These are phyloP conservation scores for Symbiotaphrina buchneri DNA, from an alignment of 495 filamentous ascomycete genomes.

Conservation along the genomic window DNA sequence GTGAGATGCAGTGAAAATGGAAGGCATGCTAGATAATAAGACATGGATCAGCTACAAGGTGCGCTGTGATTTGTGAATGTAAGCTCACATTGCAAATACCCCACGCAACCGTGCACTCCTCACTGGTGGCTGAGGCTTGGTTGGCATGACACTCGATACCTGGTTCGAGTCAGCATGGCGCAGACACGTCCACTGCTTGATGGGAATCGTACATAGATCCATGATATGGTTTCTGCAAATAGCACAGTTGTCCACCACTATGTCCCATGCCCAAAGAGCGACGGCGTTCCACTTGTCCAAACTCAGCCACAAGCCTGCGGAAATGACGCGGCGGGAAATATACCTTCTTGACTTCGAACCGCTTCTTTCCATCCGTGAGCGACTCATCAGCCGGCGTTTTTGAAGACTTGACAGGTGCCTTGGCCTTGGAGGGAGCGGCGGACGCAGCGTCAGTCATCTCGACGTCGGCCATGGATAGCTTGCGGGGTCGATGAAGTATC, in stretches of 20 bases:
- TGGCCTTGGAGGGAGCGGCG: constrained; percentile 27
- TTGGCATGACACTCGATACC: constrained; percentile 99
- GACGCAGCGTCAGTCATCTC: constrained; percentile 84
- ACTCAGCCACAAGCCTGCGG: constrained; percentile 6
- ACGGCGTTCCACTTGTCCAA: constrained; percentile 81
- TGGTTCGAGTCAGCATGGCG: constrained; percentile 11
- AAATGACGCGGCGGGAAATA: constrained; percentile 3
- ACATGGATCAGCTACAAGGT: neutral
- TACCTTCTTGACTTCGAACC: constrained; percentile 98
- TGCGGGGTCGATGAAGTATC: too few relatives aligned
- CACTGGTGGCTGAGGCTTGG: constrained; percentile 87
- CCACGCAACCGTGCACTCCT: constrained; percentile 98
- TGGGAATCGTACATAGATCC: constrained; percentile 64
- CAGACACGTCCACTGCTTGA: too few relatives aligned
- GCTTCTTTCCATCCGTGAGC: constrained; percentile 55
- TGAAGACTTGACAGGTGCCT: constrained; percentile 29
- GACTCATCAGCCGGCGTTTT: constrained; percentile 24
- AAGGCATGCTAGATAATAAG: constrained; percentile 88
- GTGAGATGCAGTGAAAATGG: constrained; percentile 99
- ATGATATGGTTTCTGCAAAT: constrained; percentile 99
- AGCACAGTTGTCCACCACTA: constrained; percentile 98
- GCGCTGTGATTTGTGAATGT: neutral
- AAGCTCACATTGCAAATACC: constrained; percentile 87
- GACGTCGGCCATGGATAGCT: constrained; percentile 67
- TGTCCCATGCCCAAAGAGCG: constrained; percentile 99